Percentiles rank a stretch among this genome's conserved stretches.
These are phyloP conservation scores for Withania somnifera DNA, from an alignment of 305 asterid species.

Conservation along the genomic window DNA sequence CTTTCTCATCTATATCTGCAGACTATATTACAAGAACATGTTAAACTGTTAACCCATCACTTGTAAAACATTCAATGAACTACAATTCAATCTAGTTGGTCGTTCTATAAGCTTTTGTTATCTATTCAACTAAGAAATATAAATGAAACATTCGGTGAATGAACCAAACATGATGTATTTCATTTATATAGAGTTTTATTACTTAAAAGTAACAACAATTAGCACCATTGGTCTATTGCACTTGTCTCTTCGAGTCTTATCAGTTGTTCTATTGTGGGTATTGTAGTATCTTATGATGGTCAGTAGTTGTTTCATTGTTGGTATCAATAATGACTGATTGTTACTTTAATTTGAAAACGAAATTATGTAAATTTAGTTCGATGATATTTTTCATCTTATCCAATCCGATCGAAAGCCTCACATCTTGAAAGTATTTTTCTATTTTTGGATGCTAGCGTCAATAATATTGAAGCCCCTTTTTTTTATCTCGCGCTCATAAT, in stretches of 20 bases:
- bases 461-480: too few species aligned
- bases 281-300: background rate
- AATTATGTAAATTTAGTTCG: too few species aligned
- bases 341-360: too few species aligned
- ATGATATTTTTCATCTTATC: too few species aligned
- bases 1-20: conserved; percentile 95
- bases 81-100: background rate
- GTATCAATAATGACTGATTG: too few species aligned
- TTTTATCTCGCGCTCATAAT: too few species aligned
- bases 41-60: background rate
- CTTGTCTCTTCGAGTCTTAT: background rate
- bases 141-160: background rate
- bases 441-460: too few species aligned
- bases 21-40: conserved; percentile 25
- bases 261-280: background rate
- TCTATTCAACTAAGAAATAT: background rate
- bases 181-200: background rate
- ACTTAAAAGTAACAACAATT: background rate
- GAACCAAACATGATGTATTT: background rate
- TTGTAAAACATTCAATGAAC: background rate
- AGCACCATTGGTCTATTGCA: background rate
- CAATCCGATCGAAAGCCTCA: too few species aligned
- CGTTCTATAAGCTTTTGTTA: background rate
- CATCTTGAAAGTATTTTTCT: too few species aligned
- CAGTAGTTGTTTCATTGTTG: background rate